These are phyloP conservation scores for Xanthoconium separans DNA, from an alignment of 1,284 basidiomycete genomes.

Conservation along the genomic window DNA sequence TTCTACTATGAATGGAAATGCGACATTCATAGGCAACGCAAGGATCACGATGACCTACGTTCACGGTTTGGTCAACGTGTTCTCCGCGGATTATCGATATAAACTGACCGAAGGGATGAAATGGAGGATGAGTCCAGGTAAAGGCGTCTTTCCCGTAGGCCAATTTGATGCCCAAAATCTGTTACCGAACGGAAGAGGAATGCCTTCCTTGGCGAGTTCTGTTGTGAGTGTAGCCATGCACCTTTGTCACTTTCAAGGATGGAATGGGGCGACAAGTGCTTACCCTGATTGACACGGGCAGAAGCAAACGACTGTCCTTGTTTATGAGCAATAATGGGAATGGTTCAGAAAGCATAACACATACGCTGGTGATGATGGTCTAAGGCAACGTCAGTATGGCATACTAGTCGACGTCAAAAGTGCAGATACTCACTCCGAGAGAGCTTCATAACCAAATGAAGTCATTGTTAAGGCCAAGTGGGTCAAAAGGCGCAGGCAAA, in stretches of 20 bases:
- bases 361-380: conserved; percentile 37
- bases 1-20: conserved; percentile 50
- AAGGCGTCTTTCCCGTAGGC: conserved; percentile 38
- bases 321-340: neutral
- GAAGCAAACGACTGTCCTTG: conserved; percentile 42
- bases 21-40: conserved; percentile 48
- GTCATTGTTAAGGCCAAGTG: neutral
- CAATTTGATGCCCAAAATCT: conserved; percentile 41
- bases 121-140: conserved; percentile 40
- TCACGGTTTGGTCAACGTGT: neutral
- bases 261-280: neutral
- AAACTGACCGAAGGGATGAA: conserved; percentile 32
- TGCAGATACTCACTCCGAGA: conserved; percentile 25
- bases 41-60: conserved; percentile 50
- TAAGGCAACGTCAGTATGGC: conserved; percentile 14
- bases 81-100: neutral
- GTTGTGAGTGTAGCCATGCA: conserved; percentile 10
- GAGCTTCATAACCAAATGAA: conserved; percentile 15
- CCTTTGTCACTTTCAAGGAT: no score
- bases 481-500: neutral
- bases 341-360: neutral
- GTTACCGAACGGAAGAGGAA: conserved; percentile 40
- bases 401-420: neutral
- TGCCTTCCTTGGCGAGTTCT: conserved; percentile 44
- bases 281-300: conserved; percentile 47